phyloP scores from a whole-genome alignment of 148 eudicot genomes.

The Amaranthus cruentus region DNA sequence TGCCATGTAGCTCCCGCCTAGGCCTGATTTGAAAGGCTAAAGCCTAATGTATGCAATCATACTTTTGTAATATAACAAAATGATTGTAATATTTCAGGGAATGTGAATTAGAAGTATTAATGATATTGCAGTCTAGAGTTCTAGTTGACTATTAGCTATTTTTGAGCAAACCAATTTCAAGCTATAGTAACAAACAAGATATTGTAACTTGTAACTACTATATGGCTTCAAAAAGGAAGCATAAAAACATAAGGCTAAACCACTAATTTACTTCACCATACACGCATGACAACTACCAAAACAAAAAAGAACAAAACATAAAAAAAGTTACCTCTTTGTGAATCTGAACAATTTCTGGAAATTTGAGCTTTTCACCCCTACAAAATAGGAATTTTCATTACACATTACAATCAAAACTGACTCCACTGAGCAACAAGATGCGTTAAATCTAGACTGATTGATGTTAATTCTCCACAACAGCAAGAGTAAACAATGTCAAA shows the following conservation, averaged over 20 bases:
- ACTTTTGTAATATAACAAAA: too few relatives aligned
- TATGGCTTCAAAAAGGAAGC: neutral
- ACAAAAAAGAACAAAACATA: neutral
- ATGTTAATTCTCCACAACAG: neutral
- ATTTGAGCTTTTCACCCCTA: slow-evolving; percentile 79
- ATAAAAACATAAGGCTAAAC: neutral
- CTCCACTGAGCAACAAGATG: too few relatives aligned
- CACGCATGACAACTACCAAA: neutral
- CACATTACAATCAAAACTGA: neutral
- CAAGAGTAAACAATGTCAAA: neutral
- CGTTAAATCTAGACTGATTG: neutral
- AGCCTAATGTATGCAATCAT: too few relatives aligned
- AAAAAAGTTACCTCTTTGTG: slow-evolving; percentile 60
- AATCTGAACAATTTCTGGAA: slow-evolving; percentile 68
- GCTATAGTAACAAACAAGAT: neutral
- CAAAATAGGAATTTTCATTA: slow-evolving; percentile 15
- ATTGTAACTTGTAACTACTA: neutral
- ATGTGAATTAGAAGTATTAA: too few relatives aligned
- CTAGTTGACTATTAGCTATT: too few relatives aligned
- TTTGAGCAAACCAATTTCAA: neutral
- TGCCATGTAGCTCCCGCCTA: too few relatives aligned
- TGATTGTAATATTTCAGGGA: too few relatives aligned
- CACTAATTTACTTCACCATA: neutral
- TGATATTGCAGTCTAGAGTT: too few relatives aligned
- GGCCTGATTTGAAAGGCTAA: too few relatives aligned